Conservation (phyloP, 306 rosid genomes). For the Vigna unguiculata region DNA sequence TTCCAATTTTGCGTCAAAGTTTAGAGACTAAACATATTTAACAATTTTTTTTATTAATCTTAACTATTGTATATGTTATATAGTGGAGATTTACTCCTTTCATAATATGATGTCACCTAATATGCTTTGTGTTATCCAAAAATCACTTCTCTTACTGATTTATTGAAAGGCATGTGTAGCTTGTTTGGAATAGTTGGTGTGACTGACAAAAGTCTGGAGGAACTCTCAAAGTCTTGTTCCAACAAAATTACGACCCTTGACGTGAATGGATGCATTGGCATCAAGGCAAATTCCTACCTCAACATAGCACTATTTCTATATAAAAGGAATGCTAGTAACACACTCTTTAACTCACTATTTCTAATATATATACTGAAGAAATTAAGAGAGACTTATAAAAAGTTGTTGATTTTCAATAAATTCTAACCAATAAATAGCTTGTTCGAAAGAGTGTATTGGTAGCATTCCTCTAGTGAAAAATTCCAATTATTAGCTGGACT, state of each 20-base stretch:
- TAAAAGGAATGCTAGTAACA: not conserved
- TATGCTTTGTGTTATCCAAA: not conserved
- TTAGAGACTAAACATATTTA: too few species aligned
- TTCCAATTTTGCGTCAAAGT: too few species aligned
- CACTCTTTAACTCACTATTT: not conserved
- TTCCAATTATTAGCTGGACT: conserved; percentile 14
- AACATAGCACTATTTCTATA: not conserved
- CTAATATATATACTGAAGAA: too few species aligned
- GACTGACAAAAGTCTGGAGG: conserved; percentile 76
- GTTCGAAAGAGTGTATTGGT: too few species aligned
- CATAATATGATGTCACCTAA: not conserved
- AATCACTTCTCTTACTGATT: conserved; percentile 39
- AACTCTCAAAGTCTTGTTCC: conserved; percentile 71
- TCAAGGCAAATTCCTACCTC: conserved; percentile 62
- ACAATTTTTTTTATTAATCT: too few species aligned
- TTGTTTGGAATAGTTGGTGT: conserved; percentile 85
- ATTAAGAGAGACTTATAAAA: too few species aligned
- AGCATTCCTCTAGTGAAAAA: too few species aligned
- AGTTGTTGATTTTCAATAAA: too few species aligned
- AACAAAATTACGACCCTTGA: conserved; percentile 76
- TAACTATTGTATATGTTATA: not conserved
- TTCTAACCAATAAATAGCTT: too few species aligned
- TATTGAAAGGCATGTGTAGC: conserved; percentile 57
- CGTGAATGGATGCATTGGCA: conserved; percentile 88
- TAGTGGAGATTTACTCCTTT: not conserved